Evolutionary conservation across 495 filamentous ascomycete species (phyloP), one percentile per base, ranked within the genome.

Genomic region (Elaphomyces granulatus): DNA sequence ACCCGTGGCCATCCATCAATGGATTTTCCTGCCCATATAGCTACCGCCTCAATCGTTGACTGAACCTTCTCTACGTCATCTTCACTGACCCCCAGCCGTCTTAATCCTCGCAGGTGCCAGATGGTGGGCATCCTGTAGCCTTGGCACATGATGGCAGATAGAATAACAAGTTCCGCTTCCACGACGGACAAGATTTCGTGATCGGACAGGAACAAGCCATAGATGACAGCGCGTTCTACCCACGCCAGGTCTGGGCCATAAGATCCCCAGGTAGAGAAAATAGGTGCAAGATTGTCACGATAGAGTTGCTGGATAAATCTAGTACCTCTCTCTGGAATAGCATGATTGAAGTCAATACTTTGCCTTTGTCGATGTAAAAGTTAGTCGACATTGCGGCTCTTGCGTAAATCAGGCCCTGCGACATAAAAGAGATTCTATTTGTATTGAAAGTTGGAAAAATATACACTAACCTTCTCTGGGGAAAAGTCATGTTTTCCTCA

Each of bases 121-220:
- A 63, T 58, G 0, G 70, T 75, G 51, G 71, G 62, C 15, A 50
- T 50, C 18, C 47, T 54, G 41, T 75, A 45, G 48, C 72, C 72
- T 59, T 76, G 72, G 20, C 67, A 68, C 72, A 77, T 75, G 40
- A 78, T 77, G 1, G 59, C 66, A 1, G 71, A 56, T 33, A 74
- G 47, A 3, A 74, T 67, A 17, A 76, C 63, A 31, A 75, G 32
- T 51, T 78, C 64, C 2, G 74, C 72, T 40, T 74, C 71, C 1
- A 74, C 20, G 31, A 61, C 65, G 42, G 64, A 58, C 39, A 78
- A 39, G 8, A 74, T 61, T 45, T 57, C 58, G 1, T 67, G 56
- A 52, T 78, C 72, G 3, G 65, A 66, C 21, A 78, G 55, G 43
- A 69, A 77, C 31, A 77, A 46, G 1, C 74, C 74, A 37, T 78